Percentiles rank a stretch among this genome's conserved stretches.
Conservation (phyloP, 2,329 filamentous ascomycete species). For the Penicillium psychrosexuale region DNA sequence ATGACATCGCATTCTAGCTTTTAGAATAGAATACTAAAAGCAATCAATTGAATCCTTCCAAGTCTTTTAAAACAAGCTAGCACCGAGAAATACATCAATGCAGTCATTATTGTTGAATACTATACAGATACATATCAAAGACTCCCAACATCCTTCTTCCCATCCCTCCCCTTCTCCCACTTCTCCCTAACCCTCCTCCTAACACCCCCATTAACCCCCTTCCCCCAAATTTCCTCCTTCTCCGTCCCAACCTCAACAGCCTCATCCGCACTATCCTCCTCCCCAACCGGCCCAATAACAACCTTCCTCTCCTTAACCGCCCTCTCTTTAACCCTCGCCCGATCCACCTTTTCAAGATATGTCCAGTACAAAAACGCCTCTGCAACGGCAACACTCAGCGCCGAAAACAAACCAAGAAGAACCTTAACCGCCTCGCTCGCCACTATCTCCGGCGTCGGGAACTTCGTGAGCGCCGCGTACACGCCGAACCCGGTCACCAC, state of each 20-base stretch:
- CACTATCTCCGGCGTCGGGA: slow-evolving; percentile 35
- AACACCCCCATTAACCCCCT: slow-evolving; percentile 21
- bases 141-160: not conserved
- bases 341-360: slow-evolving; percentile 45
- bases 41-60: not conserved
- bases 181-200: slow-evolving; percentile 21
- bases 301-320: slow-evolving; percentile 38
- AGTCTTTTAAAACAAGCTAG: not conserved
- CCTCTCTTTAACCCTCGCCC: slow-evolving; percentile 39
- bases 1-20: slow-evolving; percentile 23
- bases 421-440: slow-evolving; percentile 38
- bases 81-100: not conserved
- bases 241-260: slow-evolving; percentile 8
- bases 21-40: slow-evolving; percentile 19
- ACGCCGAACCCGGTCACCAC: slow-evolving; percentile 59
- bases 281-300: slow-evolving; percentile 11
- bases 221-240: slow-evolving; percentile 25
- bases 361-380: slow-evolving; percentile 48
- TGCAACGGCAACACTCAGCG: slow-evolving; percentile 45
- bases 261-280: not conserved
- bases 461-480: slow-evolving; percentile 43
- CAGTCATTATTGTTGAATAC: not conserved
- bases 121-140: not conserved
- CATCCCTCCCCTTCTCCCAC: slow-evolving; percentile 26
- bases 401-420: slow-evolving; percentile 40